A percentile compares a stretch with the other conserved stretches of the same genome.
Conservation (phyloP, 1,284 basidiomycete genomes). For the Cryptococcus sp. region DNA sequence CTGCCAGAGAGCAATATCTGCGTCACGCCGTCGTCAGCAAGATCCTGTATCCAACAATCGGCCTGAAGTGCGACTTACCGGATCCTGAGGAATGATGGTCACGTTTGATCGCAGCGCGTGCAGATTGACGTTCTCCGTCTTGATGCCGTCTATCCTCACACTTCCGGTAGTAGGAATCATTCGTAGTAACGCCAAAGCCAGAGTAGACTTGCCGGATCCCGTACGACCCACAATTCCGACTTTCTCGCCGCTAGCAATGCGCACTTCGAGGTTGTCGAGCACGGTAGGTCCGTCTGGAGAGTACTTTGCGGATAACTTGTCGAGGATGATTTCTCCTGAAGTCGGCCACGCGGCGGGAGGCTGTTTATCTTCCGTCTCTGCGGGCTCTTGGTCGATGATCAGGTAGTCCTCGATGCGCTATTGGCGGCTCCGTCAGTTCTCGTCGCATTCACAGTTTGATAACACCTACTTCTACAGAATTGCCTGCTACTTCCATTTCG, state of each 20-base stretch:
- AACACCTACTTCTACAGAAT: conserved; percentile 58
- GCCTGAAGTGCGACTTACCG: conserved; percentile 41
- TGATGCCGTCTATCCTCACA: conserved; percentile 53
- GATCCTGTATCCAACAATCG: conserved; percentile 5
- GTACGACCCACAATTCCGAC: conserved; percentile 70
- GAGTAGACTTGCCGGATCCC: conserved; percentile 68
- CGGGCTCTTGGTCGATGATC: conserved; percentile 69
- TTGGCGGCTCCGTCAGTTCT: neutral
- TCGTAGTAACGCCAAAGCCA: conserved; percentile 53
- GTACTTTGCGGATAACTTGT: conserved; percentile 56
- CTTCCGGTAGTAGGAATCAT: conserved; percentile 63
- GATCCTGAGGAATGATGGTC: conserved; percentile 64
- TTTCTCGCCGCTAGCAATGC: conserved; percentile 63
- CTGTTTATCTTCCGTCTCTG: conserved; percentile 56
- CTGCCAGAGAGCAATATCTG: conserved; percentile 68
- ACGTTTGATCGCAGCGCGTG: conserved; percentile 60
- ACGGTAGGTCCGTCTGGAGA: conserved; percentile 56
- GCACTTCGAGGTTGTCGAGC: conserved; percentile 61
- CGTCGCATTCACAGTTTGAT: neutral
- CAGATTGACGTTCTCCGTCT: conserved; percentile 61
- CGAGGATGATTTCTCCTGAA: conserved; percentile 66
- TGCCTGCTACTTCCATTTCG: conserved; percentile 54
- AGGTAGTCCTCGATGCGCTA: conserved; percentile 69
- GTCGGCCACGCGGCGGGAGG: conserved; percentile 79
- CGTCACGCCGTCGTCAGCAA: conserved; percentile 8